phyloP scores from a whole-genome alignment of 1,284 basidiomycete species.

The Filobasidium uniguttulatum region DNA sequence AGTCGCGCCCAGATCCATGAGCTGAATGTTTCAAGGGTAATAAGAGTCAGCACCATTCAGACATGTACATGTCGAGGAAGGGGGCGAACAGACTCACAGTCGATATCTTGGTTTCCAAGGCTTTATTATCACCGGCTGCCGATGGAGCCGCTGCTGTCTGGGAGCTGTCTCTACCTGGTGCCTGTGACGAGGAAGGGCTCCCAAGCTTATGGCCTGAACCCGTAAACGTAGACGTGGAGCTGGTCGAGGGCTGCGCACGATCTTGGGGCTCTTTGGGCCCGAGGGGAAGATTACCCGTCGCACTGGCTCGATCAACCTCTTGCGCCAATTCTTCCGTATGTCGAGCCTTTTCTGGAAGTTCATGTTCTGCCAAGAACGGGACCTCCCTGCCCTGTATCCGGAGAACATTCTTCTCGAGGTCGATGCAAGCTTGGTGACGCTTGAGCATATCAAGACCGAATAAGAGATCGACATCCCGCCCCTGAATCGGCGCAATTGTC shows the following conservation, averaged over 20 bases:
- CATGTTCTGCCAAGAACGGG: slow-evolving; percentile 80
- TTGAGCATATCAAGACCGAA: slow-evolving; percentile 98
- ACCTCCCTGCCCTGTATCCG: slow-evolving; percentile 79
- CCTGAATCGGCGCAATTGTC: slow-evolving; percentile 46
- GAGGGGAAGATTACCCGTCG: slow-evolving; percentile 14
- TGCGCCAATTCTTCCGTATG: slow-evolving; percentile 20
- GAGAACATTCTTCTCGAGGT: slow-evolving; percentile 73
- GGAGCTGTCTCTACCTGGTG: background rate
- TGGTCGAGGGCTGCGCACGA: background rate
- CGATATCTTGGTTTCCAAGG: slow-evolving; percentile 19
- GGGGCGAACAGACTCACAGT: slow-evolving; percentile 4
- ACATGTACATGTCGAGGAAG: too few species aligned
- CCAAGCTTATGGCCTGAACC: slow-evolving; percentile 25
- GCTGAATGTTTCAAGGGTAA: slow-evolving; percentile 14
- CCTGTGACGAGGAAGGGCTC: slow-evolving; percentile 6
- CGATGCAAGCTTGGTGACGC: slow-evolving; percentile 89
- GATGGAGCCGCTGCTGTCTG: slow-evolving; percentile 2
- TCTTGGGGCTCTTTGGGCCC: slow-evolving; percentile 4
- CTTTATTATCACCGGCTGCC: slow-evolving; percentile 7
- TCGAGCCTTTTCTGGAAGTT: slow-evolving; percentile 70
- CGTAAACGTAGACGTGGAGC: slow-evolving; percentile 20
- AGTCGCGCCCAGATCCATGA: slow-evolving; percentile 62
- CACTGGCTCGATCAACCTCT: slow-evolving; percentile 21
- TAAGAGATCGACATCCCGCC: slow-evolving; percentile 78
- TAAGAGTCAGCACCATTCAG: background rate